These are phyloP conservation scores for Alternaria conjuncta DNA, from an alignment of 2,329 filamentous ascomycete genomes.

Conservation along the genomic window DNA sequence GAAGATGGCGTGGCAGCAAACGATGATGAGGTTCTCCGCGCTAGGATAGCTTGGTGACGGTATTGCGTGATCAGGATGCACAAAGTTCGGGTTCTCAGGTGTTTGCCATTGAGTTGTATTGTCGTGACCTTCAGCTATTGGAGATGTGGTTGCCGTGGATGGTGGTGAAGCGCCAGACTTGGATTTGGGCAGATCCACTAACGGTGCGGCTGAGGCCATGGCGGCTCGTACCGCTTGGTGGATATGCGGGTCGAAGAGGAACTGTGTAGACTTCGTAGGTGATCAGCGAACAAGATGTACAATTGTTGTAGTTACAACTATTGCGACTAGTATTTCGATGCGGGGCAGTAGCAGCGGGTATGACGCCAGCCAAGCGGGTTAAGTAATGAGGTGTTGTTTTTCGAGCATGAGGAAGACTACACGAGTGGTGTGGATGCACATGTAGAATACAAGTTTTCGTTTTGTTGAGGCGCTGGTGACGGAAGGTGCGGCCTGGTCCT, in stretches of 20 bases:
- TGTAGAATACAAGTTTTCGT: background rate
- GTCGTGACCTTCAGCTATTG: constrained; percentile 6
- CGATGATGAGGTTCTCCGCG: constrained; percentile 68
- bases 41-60: constrained; percentile 33
- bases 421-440: background rate
- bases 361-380: constrained; percentile 2
- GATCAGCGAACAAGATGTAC: background rate
- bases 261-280: background rate
- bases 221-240: constrained; percentile 11
- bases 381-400: background rate
- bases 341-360: background rate
- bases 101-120: constrained; percentile 4
- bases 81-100: constrained; percentile 27
- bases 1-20: constrained; percentile 87
- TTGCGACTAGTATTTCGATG: background rate
- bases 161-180: constrained; percentile 22
- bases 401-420: background rate
- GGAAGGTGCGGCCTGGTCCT: constrained; percentile 9
- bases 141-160: constrained; percentile 10
- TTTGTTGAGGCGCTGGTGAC: constrained; percentile 16
- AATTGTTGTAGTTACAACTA: background rate
- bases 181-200: constrained; percentile 40
- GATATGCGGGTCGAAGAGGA: constrained; percentile 12
- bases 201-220: constrained; percentile 42
- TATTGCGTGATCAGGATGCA: constrained; percentile 38